Percentiles rank a stretch among this genome's conserved stretches.
Conservation (phyloP, 768 basidiomycete genomes). For the Psilocybe tampanensis region DNA sequence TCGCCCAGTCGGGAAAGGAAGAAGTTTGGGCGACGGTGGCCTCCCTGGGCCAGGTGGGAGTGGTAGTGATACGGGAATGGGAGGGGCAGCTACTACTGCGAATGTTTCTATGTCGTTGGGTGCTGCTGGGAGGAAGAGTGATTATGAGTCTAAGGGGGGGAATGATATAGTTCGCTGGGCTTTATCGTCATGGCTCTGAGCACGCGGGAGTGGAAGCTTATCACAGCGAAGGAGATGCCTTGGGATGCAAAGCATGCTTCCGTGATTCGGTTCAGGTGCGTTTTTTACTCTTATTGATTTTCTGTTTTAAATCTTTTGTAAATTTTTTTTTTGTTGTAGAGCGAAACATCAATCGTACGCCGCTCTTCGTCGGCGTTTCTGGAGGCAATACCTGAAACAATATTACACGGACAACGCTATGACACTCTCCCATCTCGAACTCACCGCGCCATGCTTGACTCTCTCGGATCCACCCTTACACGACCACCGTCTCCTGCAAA, state of each 20-base stretch:
- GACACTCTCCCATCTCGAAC: constrained; percentile 77
- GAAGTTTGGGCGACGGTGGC: constrained; percentile 30
- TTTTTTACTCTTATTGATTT: neutral
- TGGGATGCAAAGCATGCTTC: constrained; percentile 81
- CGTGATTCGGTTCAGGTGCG: constrained; percentile 68
- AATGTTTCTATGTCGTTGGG: neutral
- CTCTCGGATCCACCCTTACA: constrained; percentile 92
- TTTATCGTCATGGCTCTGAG: constrained; percentile 49
- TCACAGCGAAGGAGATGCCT: constrained; percentile 58
- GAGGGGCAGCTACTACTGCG: neutral
- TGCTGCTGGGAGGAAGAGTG: constrained; percentile 16
- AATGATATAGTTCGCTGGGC: constrained; percentile 82
- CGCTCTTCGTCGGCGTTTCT: constrained; percentile 87
- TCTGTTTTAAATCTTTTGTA: neutral
- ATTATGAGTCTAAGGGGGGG: constrained; percentile 53
- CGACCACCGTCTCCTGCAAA: constrained; percentile 60
- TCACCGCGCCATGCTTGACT: constrained; percentile 97
- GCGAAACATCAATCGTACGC: constrained; percentile 97
- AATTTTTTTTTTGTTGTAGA: constrained; percentile 40
- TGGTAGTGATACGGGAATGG: too few relatives aligned
- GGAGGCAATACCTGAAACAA: constrained; percentile 85
- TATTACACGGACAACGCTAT: constrained; percentile 88
- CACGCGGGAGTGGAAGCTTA: constrained; percentile 56
- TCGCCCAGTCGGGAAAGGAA: constrained; percentile 24
- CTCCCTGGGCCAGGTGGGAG: constrained; percentile 9